phyloP scores from a whole-genome alignment of 2,329 filamentous ascomycete species.

The Tolypocladium pustulatum region DNA sequence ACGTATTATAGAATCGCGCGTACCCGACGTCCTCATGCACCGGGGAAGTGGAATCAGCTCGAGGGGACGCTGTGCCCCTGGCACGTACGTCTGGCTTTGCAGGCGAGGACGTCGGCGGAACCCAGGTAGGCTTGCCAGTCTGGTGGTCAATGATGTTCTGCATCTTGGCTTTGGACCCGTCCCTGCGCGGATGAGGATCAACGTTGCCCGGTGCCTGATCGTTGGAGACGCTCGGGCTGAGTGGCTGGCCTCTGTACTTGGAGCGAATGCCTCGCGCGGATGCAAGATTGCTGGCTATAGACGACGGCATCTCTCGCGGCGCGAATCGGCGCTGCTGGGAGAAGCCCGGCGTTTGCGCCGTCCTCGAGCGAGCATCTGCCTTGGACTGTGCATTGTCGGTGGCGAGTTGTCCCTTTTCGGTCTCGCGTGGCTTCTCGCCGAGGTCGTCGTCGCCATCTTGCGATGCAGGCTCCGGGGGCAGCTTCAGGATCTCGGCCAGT shows the following conservation, averaged over 20 bases:
- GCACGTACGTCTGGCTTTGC: slow-evolving; percentile 13
- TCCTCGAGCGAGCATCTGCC: slow-evolving; percentile 14
- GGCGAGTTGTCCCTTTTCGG: slow-evolving; percentile 15
- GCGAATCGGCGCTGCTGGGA: slow-evolving; percentile 38
- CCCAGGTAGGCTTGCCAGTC: slow-evolving; percentile 41
- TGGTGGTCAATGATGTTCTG: slow-evolving; percentile 44
- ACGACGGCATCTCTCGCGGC: slow-evolving; percentile 63
- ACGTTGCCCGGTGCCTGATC: slow-evolving; percentile 64
- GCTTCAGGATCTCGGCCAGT: slow-evolving; percentile 71
- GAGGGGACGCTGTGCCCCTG: slow-evolving; percentile 14
- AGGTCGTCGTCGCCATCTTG: slow-evolving; percentile 16
- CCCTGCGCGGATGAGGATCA: slow-evolving; percentile 42
- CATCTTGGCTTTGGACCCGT: slow-evolving; percentile 41
- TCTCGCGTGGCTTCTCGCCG: slow-evolving; percentile 6
- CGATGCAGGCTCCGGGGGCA: slow-evolving; percentile 40
- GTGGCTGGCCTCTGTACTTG: slow-evolving; percentile 54
- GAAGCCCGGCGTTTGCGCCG: slow-evolving; percentile 17
- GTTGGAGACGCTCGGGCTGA: slow-evolving; percentile 62
- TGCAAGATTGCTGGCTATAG: slow-evolving; percentile 80
- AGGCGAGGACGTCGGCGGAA: slow-evolving; percentile 27
- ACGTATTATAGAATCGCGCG: slow-evolving; percentile 82
- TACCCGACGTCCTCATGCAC: slow-evolving; percentile 62
- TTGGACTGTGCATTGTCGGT: slow-evolving; percentile 7
- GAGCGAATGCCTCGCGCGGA: slow-evolving; percentile 71
- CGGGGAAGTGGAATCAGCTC: slow-evolving; percentile 13